Base-by-base conservation (phyloP, 2,329 filamentous ascomycete genomes). In the Epichloe sp. region DNA sequence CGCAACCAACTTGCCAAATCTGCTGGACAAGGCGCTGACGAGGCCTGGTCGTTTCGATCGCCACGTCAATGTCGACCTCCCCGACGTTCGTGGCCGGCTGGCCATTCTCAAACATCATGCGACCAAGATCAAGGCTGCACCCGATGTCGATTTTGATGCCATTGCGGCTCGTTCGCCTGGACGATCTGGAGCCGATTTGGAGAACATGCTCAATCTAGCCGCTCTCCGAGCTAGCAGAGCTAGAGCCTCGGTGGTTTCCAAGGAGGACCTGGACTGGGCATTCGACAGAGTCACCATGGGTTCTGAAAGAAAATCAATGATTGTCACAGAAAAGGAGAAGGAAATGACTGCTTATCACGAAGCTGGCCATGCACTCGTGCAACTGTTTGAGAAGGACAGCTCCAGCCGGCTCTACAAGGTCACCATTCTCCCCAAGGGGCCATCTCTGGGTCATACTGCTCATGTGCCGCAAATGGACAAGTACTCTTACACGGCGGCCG, bases 211-310 rank as follows among this genome's bases (percentile, higher is more conserved):
- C 63, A 98, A 98, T 68, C 88, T 96, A 65, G 93, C 93, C 35
- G 93, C 93, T 21, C 85, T 98, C 43, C 88, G 86, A 62, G 93
- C 93, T n/a, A 95, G 88, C 62, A 88, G 93, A 65, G 78, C 86
- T 58, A 93, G 90, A 69, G 79, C 85, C 40, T 75, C 74, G 53
- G 78, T 83, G 44, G 87, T 98, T 49, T 78, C 79, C 12, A 85
- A 88, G 67, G 69, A 77, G 36, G 89, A 97, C 63, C 83, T 97
- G 56, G 90, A 96, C 59, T 98, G 91, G 90, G 93, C 93, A 52
- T 97, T 95, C 70, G 93, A 98, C 72, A 93, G 93, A 71, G 87
- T 98, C 50, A 85, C 95, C 66, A 95, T 98, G 88, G 93, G 93
- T 38, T 87, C 91, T 2, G 93, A 98, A 71, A 82, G 85, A 63